Base-by-base conservation (phyloP, 2,329 filamentous ascomycete genomes). In the Fusarium succisae region DNA sequence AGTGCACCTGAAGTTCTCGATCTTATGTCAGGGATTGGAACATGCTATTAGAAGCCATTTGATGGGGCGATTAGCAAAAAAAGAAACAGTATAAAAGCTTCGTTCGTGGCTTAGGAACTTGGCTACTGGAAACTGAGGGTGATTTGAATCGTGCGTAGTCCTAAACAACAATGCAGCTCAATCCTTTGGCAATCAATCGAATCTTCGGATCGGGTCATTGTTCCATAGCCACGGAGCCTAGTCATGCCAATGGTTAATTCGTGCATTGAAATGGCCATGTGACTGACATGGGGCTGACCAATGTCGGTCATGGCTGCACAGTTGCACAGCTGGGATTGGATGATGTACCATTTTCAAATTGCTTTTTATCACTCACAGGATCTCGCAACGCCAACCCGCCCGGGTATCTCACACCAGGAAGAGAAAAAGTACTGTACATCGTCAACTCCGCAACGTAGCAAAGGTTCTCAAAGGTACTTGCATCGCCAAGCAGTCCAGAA, bases 211-310 rank as follows among this genome's bases (percentile, higher is more conserved):
- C 66, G 66, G 54, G 48, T 68, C 65, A 77, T 74, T 70, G 66
- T 72, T 67, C 70, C 56, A 78, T 78, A 58, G 45, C 70, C 74
- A 76, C 66, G 65, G 75, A 74, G 76, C 64, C 75, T 67, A 76
- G 48, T 69, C 69, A 73, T 66, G 61, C 38, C 61, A 68, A 63
- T 55, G 57, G 58, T 73, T 60, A 73, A 70, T 62, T 61, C 69
- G 69, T 75, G 73, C 69, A 73, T 75, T 64, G 50, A 73, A 74
- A 71, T 59, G 76, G 28, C 68, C 76, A 78, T 78, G 76, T 78
- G 76, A 78, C 71, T 77, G 62, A 77, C 66, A 73, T 78, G 76
- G 72, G 64, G 72, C 72, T 70, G 66, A 56, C 63, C 69, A 75
- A 71, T 69, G 71, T 67, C 45, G 66, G 64, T 64, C 68, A 73